Conservation (phyloP, 495 filamentous ascomycete species). For the Penicillium desertorum region DNA sequence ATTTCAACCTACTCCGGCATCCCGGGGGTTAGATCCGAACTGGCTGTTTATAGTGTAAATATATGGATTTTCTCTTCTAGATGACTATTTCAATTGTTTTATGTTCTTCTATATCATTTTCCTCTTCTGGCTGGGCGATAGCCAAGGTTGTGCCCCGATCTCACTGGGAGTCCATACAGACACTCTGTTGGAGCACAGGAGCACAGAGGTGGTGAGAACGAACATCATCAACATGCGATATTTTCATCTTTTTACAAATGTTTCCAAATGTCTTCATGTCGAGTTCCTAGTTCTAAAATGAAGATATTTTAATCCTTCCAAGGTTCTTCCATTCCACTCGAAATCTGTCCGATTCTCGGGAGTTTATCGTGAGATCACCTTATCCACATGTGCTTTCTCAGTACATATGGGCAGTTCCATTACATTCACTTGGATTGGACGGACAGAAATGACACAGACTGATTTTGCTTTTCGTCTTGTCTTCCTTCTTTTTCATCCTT, state of each 20-base stretch:
- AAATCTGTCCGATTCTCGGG: background rate
- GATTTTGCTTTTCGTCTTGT: too few species aligned
- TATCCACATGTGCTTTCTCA: background rate
- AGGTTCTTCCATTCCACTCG: too few species aligned
- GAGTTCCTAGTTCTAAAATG: background rate
- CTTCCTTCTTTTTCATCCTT: too few species aligned
- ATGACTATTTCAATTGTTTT: background rate
- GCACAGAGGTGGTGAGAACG: constrained; percentile 1
- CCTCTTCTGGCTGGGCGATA: background rate
- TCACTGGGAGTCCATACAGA: constrained; percentile 2
- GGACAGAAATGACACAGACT: too few species aligned
- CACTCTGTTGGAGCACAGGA: background rate
- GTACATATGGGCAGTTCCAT: too few species aligned
- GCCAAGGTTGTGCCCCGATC: background rate
- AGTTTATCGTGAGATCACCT: background rate
- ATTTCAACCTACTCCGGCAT: background rate
- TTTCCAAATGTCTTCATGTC: background rate
- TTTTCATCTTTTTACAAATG: background rate
- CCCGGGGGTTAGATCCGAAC: constrained; percentile 11
- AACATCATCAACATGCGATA: background rate
- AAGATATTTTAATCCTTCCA: background rate
- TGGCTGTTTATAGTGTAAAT: background rate
- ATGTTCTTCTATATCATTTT: background rate
- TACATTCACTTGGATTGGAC: too few species aligned
- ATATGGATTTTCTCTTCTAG: background rate